Percentiles rank a stretch among this genome's conserved stretches.
Evolutionary conservation across 2,329 filamentous ascomycete species (phyloP).

Genomic region (Fusarium sp.): DNA sequence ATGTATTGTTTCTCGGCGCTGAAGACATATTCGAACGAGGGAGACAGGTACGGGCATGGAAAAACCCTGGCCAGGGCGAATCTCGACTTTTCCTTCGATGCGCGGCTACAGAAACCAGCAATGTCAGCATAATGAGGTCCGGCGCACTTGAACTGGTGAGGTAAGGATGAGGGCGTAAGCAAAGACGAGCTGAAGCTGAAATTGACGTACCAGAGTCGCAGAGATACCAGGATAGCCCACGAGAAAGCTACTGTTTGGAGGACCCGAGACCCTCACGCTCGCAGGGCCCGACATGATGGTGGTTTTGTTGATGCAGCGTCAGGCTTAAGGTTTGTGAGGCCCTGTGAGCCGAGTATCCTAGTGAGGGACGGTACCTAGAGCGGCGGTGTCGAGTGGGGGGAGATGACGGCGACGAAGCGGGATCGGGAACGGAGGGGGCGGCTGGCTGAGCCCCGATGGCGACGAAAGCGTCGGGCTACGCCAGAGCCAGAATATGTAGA

Average conservation of each 20-base stretch:
- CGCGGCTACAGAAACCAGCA: conserved; percentile 71
- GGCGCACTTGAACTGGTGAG: conserved; percentile 15
- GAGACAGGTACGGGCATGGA: conserved; percentile 92
- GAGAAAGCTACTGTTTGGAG: conserved; percentile 95
- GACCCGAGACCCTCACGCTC: conserved; percentile 91
- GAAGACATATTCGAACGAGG: conserved; percentile 91
- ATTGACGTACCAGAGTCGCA: conserved; percentile 83
- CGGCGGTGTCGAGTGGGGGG: conserved; percentile 33
- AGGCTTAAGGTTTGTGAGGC: conserved; percentile 16
- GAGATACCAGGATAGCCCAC: conserved; percentile 98
- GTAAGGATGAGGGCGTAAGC: conserved; percentile 15
- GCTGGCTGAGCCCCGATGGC: conserved; percentile 35
- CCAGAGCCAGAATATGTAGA: conserved; percentile 26
- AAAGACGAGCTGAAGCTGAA: conserved; percentile 9
- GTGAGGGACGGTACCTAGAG: conserved; percentile 23
- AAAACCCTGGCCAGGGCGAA: conserved; percentile 84
- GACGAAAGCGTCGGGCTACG: conserved; percentile 35
- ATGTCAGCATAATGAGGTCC: conserved; percentile 29
- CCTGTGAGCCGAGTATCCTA: conserved; percentile 11
- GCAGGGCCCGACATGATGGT: conserved; percentile 45
- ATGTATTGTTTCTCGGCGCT: conserved; percentile 94
- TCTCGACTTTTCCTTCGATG: conserved; percentile 97
- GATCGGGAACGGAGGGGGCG: conserved; percentile 27
- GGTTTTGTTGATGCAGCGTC: conserved; percentile 21
- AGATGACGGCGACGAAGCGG: conserved; percentile 36